phyloP scores from a whole-genome alignment of 768 basidiomycete species.

The Calvatia gigantea region DNA sequence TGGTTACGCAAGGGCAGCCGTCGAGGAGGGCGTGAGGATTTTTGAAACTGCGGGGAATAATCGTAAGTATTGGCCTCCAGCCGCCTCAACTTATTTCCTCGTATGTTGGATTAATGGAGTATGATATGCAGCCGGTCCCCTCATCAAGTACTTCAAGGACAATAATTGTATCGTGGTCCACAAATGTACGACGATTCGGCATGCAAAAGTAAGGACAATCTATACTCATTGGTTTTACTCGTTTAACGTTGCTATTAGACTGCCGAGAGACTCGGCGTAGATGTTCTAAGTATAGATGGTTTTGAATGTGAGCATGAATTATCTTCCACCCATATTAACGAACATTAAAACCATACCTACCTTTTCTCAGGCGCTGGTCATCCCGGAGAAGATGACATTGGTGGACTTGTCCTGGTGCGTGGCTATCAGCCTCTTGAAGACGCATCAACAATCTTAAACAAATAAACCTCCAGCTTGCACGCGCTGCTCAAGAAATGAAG shows the following conservation, averaged over 20 bases:
- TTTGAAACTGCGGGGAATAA: slow-evolving; percentile 95
- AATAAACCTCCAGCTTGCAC: slow-evolving; percentile 57
- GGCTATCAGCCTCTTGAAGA: not conserved
- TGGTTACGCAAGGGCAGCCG: slow-evolving; percentile 75
- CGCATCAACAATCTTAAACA: not conserved
- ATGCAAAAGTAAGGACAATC: slow-evolving; percentile 60
- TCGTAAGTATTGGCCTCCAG: slow-evolving; percentile 46
- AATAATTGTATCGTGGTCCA: slow-evolving; percentile 79
- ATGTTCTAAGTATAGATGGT: slow-evolving; percentile 85
- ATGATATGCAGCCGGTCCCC: slow-evolving; percentile 53
- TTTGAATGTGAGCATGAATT: slow-evolving; percentile 71
- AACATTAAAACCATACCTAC: slow-evolving; percentile 1
- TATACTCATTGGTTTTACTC: not conserved
- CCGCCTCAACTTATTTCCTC: not conserved
- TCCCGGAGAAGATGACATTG: slow-evolving; percentile 93
- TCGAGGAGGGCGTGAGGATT: slow-evolving; percentile 84
- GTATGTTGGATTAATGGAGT: not conserved
- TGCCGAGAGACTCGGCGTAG: slow-evolving; percentile 78
- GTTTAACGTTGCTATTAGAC: slow-evolving; percentile 22
- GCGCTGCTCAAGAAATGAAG: slow-evolving; percentile 80
- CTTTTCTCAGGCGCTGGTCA: slow-evolving; percentile 74
- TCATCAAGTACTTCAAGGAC: slow-evolving; percentile 82
- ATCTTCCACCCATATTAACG: not conserved
- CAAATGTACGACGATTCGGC: slow-evolving; percentile 85
- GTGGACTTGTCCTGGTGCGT: slow-evolving; percentile 74